These are phyloP conservation scores for Bruguiera parviflora DNA, from an alignment of 345 rosid species.

Conservation along the genomic window DNA sequence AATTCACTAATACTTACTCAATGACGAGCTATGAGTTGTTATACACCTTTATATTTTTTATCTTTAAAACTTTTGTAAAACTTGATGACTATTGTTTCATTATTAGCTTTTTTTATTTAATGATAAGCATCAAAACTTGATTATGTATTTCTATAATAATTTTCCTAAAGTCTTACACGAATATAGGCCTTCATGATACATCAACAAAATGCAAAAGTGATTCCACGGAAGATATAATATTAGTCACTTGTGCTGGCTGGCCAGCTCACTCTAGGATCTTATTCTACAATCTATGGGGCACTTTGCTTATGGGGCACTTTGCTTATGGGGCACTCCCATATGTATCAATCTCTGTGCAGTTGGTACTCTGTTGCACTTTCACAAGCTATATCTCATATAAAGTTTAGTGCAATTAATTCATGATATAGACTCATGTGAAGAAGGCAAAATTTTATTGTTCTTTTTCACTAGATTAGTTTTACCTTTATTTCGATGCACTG, in stretches of 20 bases:
- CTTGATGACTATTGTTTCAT: too few species aligned
- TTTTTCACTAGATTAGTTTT: not conserved
- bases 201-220: not conserved
- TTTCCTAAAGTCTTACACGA: not conserved
- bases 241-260: not conserved
- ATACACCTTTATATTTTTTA: too few species aligned
- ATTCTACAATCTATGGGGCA: not conserved
- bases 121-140: too few species aligned
- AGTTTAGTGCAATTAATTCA: not conserved
- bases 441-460: too few species aligned
- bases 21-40: too few species aligned
- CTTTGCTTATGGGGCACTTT: too few species aligned
- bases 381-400: not conserved
- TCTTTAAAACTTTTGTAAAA: too few species aligned
- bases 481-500: not conserved
- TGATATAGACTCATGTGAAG: not conserved
- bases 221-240: slow-evolving; percentile 7
- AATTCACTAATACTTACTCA: too few species aligned
- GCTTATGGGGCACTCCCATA: not conserved
- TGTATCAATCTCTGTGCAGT: not conserved
- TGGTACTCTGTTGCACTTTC: slow-evolving; percentile 7
- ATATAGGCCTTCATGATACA: not conserved
- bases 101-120: too few species aligned
- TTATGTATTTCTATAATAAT: too few species aligned
- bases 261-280: not conserved